Evolutionary conservation across 202 grass and related monocot genomes (phyloP), one percentile per base, ranked within the genome.

Genomic region (Miscanthus sacchariflorus): DNA sequence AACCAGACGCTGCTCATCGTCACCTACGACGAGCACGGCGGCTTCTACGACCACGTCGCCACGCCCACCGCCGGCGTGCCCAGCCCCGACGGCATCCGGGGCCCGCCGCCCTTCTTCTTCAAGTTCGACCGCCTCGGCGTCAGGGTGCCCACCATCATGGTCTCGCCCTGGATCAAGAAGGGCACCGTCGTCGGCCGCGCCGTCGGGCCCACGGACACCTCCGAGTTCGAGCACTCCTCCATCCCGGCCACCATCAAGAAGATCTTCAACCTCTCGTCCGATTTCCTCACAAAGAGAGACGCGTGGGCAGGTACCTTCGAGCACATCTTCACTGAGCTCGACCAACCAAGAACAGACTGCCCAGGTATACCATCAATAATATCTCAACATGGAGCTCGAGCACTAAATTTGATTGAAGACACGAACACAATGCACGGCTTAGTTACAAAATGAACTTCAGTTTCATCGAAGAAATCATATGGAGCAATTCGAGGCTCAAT

Each of bases 1-100:
- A 92, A 99, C 70, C n/a, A 88, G 30, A 96, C 87, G 28, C 83
- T 99, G 72, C 69, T 96, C 74, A 38, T 99, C 46, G 76, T 99
- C 79, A 96, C 97, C 25, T 99, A 99, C 77, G 97, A 99, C 86
- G 97, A 99, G 97, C 97, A 99, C 77, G 97, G 97, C 18, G 94
- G 97, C 0, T 99, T 99, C 88, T 99, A 90, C 70, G 97, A 99
- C 79, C 97, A 99, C 76, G 97, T 96, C 35, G 40, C 94, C 35
- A 96, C 94, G 19, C 96, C 96, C 59, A 86, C 78, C 66, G 74
- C 50, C 38, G 97, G 94, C 67, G 97, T 99, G 23, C 97, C 97
- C 21, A 99, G 89, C 84, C 97, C 97, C 35, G 97, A 99, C 76
- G 97, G 90, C 50, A 69, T 96, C 28, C 45, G 65, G 0, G 90